Percentiles rank a stretch among this genome's conserved stretches.
These are phyloP conservation scores for Escovopsis sp. DNA, from an alignment of 2,329 filamentous ascomycete species.

Conservation along the genomic window DNA sequence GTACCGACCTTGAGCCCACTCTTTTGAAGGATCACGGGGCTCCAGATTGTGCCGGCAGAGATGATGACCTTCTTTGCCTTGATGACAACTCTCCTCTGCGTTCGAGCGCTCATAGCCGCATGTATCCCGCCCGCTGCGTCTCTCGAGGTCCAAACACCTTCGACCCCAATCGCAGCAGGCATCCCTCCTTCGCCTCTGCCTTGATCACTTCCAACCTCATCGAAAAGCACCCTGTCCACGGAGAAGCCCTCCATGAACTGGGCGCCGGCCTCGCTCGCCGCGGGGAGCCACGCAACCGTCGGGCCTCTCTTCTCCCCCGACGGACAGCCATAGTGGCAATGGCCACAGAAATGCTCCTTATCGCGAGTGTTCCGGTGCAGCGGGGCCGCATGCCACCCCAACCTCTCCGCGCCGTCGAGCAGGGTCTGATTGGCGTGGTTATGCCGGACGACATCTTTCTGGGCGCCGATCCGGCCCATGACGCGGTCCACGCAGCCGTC, in stretches of 20 bases:
- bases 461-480: constrained; percentile 64
- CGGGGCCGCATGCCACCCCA: constrained; percentile 54
- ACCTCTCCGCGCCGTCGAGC: constrained; percentile 58
- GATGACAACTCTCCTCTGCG: constrained; percentile 49
- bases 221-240: constrained; percentile 57
- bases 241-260: constrained; percentile 73
- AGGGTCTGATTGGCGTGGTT: constrained; percentile 58
- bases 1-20: constrained; percentile 55
- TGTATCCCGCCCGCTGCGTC: constrained; percentile 46
- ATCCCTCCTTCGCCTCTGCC: constrained; percentile 17
- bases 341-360: constrained; percentile 58
- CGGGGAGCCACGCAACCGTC: constrained; percentile 60
- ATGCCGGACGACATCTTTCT: constrained; percentile 49
- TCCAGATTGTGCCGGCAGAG: constrained; percentile 63
- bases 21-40: constrained; percentile 58
- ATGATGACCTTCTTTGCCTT: constrained; percentile 70
- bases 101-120: constrained; percentile 31
- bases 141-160: constrained; percentile 61
- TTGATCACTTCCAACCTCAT: constrained; percentile 19
- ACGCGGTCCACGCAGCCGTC: constrained; percentile 70
- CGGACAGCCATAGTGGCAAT: constrained; percentile 46
- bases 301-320: constrained; percentile 67
- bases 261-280: constrained; percentile 63
- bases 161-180: constrained; percentile 49
- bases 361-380: constrained; percentile 72